Percentiles rank a stretch among this genome's conserved stretches.
These are phyloP conservation scores for Leishmania mexicana DNA, from an alignment of 208 protist species.

Conservation along the genomic window DNA sequence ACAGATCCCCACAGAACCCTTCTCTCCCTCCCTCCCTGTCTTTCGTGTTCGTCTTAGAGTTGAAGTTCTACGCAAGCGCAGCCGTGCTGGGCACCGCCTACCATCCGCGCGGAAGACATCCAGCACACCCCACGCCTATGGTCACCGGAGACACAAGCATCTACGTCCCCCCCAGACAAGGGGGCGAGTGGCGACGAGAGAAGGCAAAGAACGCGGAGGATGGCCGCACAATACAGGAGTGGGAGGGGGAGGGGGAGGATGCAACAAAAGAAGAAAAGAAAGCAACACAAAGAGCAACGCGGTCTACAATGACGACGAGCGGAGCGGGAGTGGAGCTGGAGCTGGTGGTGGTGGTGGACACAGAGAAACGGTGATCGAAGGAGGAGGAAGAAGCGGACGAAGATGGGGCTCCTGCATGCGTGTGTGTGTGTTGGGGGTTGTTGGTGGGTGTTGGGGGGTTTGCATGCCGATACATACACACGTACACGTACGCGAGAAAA, in stretches of 20 bases:
- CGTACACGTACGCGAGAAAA: not conserved
- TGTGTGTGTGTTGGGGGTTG: not conserved
- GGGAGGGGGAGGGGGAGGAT: not conserved
- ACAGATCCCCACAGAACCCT: no score
- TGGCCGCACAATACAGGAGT: no score
- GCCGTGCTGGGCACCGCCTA: not conserved
- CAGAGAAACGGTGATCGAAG: not conserved
- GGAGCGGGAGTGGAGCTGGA: not conserved
- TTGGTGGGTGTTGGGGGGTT: not conserved
- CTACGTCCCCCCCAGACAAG: not conserved
- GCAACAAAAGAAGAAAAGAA: not conserved
- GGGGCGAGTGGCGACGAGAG: not conserved
- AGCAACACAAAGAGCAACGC: not conserved
- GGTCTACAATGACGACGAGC: not conserved
- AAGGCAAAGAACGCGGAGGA: not conserved
- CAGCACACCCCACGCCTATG: not conserved
- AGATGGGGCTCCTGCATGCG: not conserved
- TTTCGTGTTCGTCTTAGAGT: not conserved
- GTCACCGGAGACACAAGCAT: not conserved
- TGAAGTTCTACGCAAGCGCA: not conserved
- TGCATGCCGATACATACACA: not conserved
- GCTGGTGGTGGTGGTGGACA: no score
- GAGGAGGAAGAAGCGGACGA: not conserved
- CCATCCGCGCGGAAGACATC: not conserved
- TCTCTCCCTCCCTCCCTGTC: not conserved